Base-by-base conservation (phyloP, 805 yeast species). In the Metschnikowia proteae region DNA sequence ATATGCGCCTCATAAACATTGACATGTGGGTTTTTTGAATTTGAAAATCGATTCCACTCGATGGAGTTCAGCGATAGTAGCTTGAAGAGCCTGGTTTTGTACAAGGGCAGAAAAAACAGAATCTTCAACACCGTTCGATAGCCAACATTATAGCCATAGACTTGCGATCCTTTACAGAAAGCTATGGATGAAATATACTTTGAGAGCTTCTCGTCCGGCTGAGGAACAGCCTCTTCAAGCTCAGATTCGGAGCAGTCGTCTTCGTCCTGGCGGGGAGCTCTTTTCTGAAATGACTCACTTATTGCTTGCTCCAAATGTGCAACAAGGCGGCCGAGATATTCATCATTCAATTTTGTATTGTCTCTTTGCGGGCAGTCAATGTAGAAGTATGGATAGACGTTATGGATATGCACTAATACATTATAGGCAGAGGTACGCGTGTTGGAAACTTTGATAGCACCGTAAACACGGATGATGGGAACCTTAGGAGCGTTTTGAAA, bases 61-160 rank as follows among this genome's bases (percentile, higher is more conserved):
- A 56, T 41, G 13, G 48, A 46, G 9, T 51, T 47, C 26, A 62
- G 75, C 25, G 71, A 64, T 36, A 66, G 75, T 43, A 67, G 76
- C 76, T 49, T 65, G 3, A 84, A 70, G 4, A 89, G 63, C 46
- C 87, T 73, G 3, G 78, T 68, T 17, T 73, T 66, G 55, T 81
- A 79, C 4, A 78, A 61, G 0, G 96, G 94, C 51, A 83, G 81
- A 8, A 84, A 60, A 9, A 90, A 60, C 42, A 81, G 77, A 1
- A 94, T 78, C 63, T 89, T 90, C 57, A 86, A 78, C 59, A 80
- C 86, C 1, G 78, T 66, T n/a, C 71, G 57, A 68, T 81, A 78
- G 0, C 89, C 89, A 2, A 80, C 73, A 54, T 81, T 81, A 62
- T 78, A 92, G 0, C 98, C 98, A 62, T 94, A 94, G 43, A 91